Base-by-base conservation (phyloP, 176 grass and related monocot genomes). In the Eragrostis nindensis region DNA sequence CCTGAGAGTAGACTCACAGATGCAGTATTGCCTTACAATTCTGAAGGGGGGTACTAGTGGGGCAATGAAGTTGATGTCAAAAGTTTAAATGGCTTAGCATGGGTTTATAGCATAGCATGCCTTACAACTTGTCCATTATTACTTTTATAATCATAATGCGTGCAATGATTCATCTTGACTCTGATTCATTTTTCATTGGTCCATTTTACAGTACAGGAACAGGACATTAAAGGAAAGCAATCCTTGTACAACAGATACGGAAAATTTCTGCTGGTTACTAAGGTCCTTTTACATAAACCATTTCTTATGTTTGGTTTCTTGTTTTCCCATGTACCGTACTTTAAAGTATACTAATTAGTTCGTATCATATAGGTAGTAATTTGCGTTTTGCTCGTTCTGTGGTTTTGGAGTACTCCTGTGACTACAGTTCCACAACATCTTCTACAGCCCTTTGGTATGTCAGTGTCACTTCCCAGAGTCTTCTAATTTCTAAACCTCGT, bases 381-480 rank as follows among this genome's bases (percentile, higher is more conserved):
- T 30, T 90, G 87, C 79, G 76, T 61, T 47, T 9, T 57, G 32
- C 85, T 97, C 45, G 27, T 82, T 80, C 83, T 91, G 64, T 84
- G 11, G 44, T 98, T 89, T 50, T 98, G 92, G 95, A 88, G 92
- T 39, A 44, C 65, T 71, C 95, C 90, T 70, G 80, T 98, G 48
- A 83, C 95, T 68, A 86, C 81, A 49, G 83, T 94, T 53, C 95
- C 95, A 25, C 48, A 91, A 60, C 85, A 94, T 89, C 85, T 97
- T 80, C 67, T 92, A 62, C 94, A 97, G 29, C 89, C 94, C 29
- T 94, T 97, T 19, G 92, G 91, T 97, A 94, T 85, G 80, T 91
- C 15, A 13, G 69, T 64, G 64, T 11, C 56, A 65, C 75, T 87
- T 38, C 22, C 46, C 29, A 79, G 16, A 47, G 60, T 25, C 32